Evolutionary conservation across 108 stramenopile genomes (phyloP), one percentile per base, ranked within the genome.

Genomic region (Stephanodiscus minutulus): DNA sequence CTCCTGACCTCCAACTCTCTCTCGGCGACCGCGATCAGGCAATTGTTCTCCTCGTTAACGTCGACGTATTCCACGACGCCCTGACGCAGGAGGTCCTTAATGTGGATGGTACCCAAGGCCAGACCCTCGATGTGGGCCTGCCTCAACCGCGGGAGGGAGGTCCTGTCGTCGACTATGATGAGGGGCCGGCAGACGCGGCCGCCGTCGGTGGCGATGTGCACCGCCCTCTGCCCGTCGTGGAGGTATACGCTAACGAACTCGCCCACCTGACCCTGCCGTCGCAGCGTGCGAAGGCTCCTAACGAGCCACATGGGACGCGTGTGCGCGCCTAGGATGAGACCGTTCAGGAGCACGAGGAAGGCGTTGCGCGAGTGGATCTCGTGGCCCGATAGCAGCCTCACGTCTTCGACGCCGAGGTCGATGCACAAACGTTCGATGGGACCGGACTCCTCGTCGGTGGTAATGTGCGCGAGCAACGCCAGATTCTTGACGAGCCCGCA

Each of bases 61-160:
- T 99, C 99, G 28, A 99, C 93, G 81, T 99, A 99, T 74, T 98
- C 99, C 13, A 99, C 95, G 17, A 98, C 84, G 20, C 98, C 98
- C 47, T 96, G 85, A n/a, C 76, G 79, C 12, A 98, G 82, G 44
- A 98, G 77, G 74, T 93, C 91, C 43, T 81, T 74, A 22, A 96
- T 88, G 41, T 67, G 63, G 29, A 91, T 83, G 5, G 88, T 89
- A 10, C 92, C 92, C 50, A 89, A 60, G 27, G 88, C 86, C 64
- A 97, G 67, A 33, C 88, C 85, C 50, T 95, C 91, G 17, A 97
- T 59, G 66, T 96, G 97, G n/a, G 76, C 68, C 81, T 94, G 90
- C 41, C 86, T 91, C 59, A 96, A 68, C 20, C 82, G 66, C 20
- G 91, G 88, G 24, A 88, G 70, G 7, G 86, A 88, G 1, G 91